Percentiles rank a stretch among this genome's conserved stretches.
These are phyloP conservation scores for Malus asiatica DNA, from an alignment of 306 rosid species.

Conservation along the genomic window DNA sequence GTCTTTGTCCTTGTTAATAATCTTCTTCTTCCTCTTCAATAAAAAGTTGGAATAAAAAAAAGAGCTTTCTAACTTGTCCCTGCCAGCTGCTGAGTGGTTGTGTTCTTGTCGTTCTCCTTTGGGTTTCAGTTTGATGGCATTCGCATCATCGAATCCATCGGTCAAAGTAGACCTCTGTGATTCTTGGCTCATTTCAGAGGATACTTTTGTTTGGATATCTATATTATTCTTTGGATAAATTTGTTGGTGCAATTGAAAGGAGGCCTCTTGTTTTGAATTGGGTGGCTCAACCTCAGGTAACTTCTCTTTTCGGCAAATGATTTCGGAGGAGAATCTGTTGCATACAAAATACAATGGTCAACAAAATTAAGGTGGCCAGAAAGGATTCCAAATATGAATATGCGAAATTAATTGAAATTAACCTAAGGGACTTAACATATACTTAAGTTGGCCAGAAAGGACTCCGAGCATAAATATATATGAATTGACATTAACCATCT, in stretches of 20 bases:
- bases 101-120: conserved; percentile 27
- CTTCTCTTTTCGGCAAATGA: conserved; percentile 22
- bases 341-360: neutral
- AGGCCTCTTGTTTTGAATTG: conserved; percentile 1
- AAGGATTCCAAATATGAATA: neutral
- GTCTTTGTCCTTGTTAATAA: conserved; percentile 1
- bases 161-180: conserved; percentile 46
- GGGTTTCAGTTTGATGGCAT: conserved; percentile 19
- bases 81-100: neutral
- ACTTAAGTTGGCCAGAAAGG: neutral
- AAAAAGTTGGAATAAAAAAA: conserved; percentile 30
- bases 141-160: conserved; percentile 26
- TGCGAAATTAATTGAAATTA: neutral
- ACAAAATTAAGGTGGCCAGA: neutral
- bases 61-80: conserved; percentile 15
- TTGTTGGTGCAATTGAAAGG: conserved; percentile 12
- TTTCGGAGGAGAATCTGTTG: neutral
- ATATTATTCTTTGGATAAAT: conserved; percentile 2
- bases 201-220: conserved; percentile 19
- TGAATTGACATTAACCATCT: too few species aligned
- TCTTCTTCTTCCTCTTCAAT: conserved; percentile 7
- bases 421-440: neutral
- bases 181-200: conserved; percentile 48
- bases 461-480: neutral
- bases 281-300: conserved; percentile 1